phyloP scores from a whole-genome alignment of 2,329 filamentous ascomycete genomes.

The Pseudogymnoascus sp. region DNA sequence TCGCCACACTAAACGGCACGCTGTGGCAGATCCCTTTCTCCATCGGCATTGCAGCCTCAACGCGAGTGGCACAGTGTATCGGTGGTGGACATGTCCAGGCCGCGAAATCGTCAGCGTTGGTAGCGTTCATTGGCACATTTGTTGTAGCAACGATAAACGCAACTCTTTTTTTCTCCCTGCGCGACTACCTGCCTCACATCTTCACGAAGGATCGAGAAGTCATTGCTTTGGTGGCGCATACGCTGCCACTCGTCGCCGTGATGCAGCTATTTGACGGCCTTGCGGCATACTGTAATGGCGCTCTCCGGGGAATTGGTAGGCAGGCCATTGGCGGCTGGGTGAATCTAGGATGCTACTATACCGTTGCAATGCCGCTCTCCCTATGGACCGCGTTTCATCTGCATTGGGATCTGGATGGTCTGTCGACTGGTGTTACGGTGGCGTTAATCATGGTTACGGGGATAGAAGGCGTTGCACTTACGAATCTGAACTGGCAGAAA shows the following conservation, averaged over 20 bases:
- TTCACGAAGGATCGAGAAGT: slow-evolving; percentile 64
- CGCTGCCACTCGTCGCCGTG: slow-evolving; percentile 68
- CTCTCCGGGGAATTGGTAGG: slow-evolving; percentile 73
- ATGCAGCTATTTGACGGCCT: slow-evolving; percentile 83
- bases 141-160: not conserved
- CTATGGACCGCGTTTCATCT: slow-evolving; percentile 66
- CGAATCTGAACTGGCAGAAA: not conserved
- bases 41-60: slow-evolving; percentile 74
- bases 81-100: slow-evolving; percentile 70
- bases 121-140: slow-evolving; percentile 34
- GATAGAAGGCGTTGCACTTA: not conserved
- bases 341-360: slow-evolving; percentile 77
- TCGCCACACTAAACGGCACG: slow-evolving; percentile 67
- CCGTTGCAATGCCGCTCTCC: slow-evolving; percentile 70
- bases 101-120: slow-evolving; percentile 67
- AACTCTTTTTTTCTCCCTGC: slow-evolving; percentile 34
- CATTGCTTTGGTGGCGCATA: slow-evolving; percentile 51
- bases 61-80: slow-evolving; percentile 79
- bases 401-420: slow-evolving; percentile 62
- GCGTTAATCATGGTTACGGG: slow-evolving; percentile 27
- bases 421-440: slow-evolving; percentile 69
- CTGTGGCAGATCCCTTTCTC: slow-evolving; percentile 86
- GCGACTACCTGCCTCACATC: slow-evolving; percentile 62
- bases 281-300: slow-evolving; percentile 67
- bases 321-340: slow-evolving; percentile 85